These are phyloP conservation scores for Podospora conica DNA, from an alignment of 495 filamentous ascomycete species.

Conservation along the genomic window DNA sequence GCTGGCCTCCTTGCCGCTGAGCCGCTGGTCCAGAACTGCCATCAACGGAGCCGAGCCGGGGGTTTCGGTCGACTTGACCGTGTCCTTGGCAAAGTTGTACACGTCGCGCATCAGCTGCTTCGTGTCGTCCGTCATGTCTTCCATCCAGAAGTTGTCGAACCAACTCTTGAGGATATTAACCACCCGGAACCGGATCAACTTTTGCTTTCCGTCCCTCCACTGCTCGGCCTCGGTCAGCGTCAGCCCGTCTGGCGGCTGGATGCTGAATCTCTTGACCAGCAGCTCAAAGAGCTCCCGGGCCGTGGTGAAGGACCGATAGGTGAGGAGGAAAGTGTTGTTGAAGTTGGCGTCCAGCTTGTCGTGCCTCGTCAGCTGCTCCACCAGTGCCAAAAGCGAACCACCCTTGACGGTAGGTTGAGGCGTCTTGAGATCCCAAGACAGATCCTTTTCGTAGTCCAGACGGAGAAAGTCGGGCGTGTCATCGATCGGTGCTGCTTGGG, in stretches of 20 bases:
- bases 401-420: constrained; percentile 71
- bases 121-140: constrained; percentile 74
- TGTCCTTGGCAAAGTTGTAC: constrained; percentile 84
- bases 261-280: constrained; percentile 81
- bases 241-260: constrained; percentile 86
- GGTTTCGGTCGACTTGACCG: constrained; percentile 85
- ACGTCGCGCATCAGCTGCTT: constrained; percentile 81
- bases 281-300: constrained; percentile 88
- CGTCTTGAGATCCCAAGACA: constrained; percentile 78
- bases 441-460: constrained; percentile 84
- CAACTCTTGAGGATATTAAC: constrained; percentile 97
- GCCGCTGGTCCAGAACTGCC: constrained; percentile 76
- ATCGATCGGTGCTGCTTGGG: constrained; percentile 48
- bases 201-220: constrained; percentile 93
- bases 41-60: constrained; percentile 76
- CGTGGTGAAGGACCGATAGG: constrained; percentile 90
- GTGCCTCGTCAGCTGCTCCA: constrained; percentile 94
- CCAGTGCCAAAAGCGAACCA: constrained; percentile 79
- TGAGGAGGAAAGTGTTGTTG: constrained; percentile 95
- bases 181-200: constrained; percentile 87
- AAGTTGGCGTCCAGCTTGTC: constrained; percentile 93
- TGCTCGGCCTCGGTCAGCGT: constrained; percentile 67
- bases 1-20: constrained; percentile 81
- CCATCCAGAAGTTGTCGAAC: constrained; percentile 99
- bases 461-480: constrained; percentile 77